A percentile compares a stretch with the other conserved stretches of the same genome.
Conservation (phyloP, 805 yeast genomes). For the Yarrowia divulgata region DNA sequence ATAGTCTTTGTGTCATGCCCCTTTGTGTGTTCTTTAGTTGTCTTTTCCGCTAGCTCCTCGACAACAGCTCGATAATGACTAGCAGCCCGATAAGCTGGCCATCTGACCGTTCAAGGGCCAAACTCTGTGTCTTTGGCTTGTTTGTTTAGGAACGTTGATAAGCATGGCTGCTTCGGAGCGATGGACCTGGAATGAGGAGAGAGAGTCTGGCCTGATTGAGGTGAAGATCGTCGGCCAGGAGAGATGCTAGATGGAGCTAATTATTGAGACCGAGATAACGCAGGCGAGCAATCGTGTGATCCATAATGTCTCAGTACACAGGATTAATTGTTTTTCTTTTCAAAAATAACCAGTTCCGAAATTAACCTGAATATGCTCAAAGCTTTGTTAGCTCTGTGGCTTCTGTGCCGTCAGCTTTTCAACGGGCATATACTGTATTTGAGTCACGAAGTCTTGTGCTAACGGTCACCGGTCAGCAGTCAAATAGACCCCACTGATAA, state of each 20-base stretch:
- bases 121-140: slow-evolving; percentile 1
- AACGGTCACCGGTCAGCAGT: neutral
- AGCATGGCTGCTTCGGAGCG: slow-evolving; percentile 24
- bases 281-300: too few species aligned
- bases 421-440: neutral
- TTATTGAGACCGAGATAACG: neutral
- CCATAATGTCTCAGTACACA: too few species aligned
- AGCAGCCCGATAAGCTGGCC: neutral
- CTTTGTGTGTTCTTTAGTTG: too few species aligned
- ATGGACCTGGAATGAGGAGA: slow-evolving; percentile 4
- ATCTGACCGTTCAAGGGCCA: neutral
- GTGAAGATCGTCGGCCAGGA: neutral
- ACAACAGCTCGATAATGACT: neutral
- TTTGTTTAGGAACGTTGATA: slow-evolving; percentile 2
- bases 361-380: too few species aligned
- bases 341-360: too few species aligned
- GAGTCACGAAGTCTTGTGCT: slow-evolving; percentile 2
- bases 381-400: neutral
- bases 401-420: neutral
- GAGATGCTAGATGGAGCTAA: neutral
- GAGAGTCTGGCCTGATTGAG: neutral
- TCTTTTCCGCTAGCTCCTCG: neutral
- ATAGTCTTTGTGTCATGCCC: neutral
- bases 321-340: too few species aligned
- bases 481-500: neutral